Base-by-base conservation (phyloP, 2,329 filamentous ascomycete species). In the Nannizzia gypsea region DNA sequence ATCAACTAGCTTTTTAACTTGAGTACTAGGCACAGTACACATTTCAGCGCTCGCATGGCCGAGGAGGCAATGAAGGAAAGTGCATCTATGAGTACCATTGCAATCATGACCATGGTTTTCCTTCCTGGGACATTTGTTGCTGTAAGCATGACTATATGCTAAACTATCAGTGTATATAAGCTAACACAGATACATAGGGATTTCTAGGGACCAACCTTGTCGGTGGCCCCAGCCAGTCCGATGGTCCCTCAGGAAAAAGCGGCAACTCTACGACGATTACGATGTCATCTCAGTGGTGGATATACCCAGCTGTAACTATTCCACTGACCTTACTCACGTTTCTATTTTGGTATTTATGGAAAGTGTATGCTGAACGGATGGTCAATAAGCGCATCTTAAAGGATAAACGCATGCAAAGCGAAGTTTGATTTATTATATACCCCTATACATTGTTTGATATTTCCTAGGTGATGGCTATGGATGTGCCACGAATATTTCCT, bases 71-170 rank as follows among this genome's bases (percentile, higher is more conserved):
- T 67, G 58, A 62, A 66, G 34, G 71, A 73, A 56, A 71, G 70
- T 58, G 65, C 67, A 1, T 68, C 70, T 6, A 75, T 77, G 71
- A 70, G 72, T 54, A 70, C 70, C 2, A 71, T 76, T 15, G 71
- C 74, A 0, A 64, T 74, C 1, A 66, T 76, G 59, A 76, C 72
- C 40, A 73, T 75, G 64, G 61, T 71, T 1, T 76, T 76, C 61
- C 69, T 76, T 1, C 74, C 75, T 1, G 72, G 69, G 0, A 74
- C 73, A 11, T 76, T 76, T 62, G 69, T 76, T 62, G 71, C 74
- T 63, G 62, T 61, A 56, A 56, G 61, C 17, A 11, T 36, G 9
- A 36, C 31, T 36, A 2, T 11, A 36, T 36, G 9, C 31, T 2
- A 36, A 36, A 36, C 31, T 36, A 36, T 36, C 9, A 36, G 13